A percentile compares a stretch with the other conserved stretches of the same genome.
Conservation (phyloP, 2,329 filamentous ascomycete species). For the Balansia obtecta region DNA sequence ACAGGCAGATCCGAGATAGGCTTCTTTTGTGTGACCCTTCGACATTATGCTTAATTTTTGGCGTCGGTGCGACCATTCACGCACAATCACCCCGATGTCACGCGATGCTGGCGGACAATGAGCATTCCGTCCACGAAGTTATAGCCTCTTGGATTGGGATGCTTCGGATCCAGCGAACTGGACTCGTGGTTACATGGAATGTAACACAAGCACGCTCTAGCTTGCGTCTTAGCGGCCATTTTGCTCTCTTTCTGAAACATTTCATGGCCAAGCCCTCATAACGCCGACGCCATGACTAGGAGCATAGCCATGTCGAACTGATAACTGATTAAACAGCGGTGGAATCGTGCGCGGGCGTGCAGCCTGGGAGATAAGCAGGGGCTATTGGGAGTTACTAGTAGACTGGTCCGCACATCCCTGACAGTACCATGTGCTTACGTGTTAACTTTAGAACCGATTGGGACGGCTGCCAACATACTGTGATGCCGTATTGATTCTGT, state of each 20-base stretch:
- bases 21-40: background rate
- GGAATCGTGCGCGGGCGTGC: background rate
- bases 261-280: background rate
- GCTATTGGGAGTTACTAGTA: no score
- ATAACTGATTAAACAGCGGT: no score
- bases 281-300: conserved; percentile 2
- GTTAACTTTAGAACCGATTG: no score
- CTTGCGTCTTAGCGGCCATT: background rate
- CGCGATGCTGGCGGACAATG: background rate
- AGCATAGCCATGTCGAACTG: background rate
- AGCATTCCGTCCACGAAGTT: no score
- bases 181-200: background rate
- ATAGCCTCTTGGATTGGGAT: background rate
- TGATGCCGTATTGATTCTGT: no score
- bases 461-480: no score
- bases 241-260: conserved; percentile 1
- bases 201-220: background rate
- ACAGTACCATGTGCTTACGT: no score
- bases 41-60: conserved; percentile 2
- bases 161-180: background rate
- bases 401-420: no score
- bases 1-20: background rate
- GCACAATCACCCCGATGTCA: background rate
- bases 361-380: no score
- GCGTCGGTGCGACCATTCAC: background rate